Conservation (phyloP, 1,284 basidiomycete genomes). For the Vanrija sp. region DNA sequence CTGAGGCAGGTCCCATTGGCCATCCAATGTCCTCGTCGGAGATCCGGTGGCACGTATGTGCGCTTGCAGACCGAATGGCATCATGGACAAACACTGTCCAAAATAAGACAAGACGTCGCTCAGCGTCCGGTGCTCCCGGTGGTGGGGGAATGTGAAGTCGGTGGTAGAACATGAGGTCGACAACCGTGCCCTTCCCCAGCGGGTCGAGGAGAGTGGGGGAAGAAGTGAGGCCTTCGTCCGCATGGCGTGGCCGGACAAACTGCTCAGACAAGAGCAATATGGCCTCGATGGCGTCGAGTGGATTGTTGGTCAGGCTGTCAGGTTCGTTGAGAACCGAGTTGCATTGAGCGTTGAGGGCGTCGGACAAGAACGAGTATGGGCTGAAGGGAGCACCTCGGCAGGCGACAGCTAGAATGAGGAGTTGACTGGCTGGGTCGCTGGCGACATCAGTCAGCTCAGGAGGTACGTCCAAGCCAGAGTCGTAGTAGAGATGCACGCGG, state of each 20-base stretch:
- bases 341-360: slow-evolving; percentile 3
- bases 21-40: slow-evolving; percentile 9
- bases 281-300: slow-evolving; percentile 5
- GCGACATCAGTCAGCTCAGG: slow-evolving; percentile 6
- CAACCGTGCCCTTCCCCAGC: slow-evolving; percentile 8
- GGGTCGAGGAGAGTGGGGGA: slow-evolving; percentile 1
- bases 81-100: slow-evolving; percentile 3
- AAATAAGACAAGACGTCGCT: slow-evolving; percentile 1
- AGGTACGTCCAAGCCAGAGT: slow-evolving; percentile 3
- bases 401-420: slow-evolving; percentile 9
- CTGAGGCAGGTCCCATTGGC: background rate
- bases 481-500: slow-evolving; percentile 5
- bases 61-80: slow-evolving; percentile 7
- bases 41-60: slow-evolving; percentile 6
- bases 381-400: slow-evolving; percentile 7
- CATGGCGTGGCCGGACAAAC: background rate
- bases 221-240: no score
- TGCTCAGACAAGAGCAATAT: slow-evolving; percentile 6
- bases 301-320: background rate
- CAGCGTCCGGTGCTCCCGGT: background rate
- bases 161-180: slow-evolving; percentile 8
- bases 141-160: slow-evolving; percentile 1
- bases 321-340: background rate
- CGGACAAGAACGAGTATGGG: background rate
- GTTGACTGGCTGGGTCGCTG: slow-evolving; percentile 1